Evolutionary conservation across 1,284 basidiomycete genomes (phyloP), one percentile per base, ranked within the genome.

Genomic region (Meripilus lineatus): DNA sequence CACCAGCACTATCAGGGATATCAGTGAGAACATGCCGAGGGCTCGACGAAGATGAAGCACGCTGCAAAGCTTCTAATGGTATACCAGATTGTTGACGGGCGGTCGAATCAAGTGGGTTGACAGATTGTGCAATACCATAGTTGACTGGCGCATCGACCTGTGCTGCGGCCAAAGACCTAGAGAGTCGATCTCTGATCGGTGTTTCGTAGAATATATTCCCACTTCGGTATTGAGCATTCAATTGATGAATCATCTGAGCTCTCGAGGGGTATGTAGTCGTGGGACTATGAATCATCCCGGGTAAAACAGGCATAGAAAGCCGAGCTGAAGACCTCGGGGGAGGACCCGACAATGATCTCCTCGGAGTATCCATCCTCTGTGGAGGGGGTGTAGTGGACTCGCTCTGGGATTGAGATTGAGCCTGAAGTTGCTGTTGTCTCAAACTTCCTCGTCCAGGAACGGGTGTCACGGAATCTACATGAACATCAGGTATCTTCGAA

Each of bases 321-420:
- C 49, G 42, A 36, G 49, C 43, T 17, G 58, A 32, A 48, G 35
- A 52, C 43, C 45, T 56, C 58, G 40, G 58, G 53, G 21, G 57
- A 11, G 68, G 64, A 23, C 65, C 64, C 2, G 67, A 69, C 44
- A 61, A 57, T 6, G 68, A 68, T 17, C 67, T 56, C 32, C 64
- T 58, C 8, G 61, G 60, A 21, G 58, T 57, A 40, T 64, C 64
- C 50, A 62, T 53, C 22, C 57, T 55, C 15, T 54, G 53, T 4
- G 61, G 56, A 5, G 57, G 20, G 42, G 42, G 24, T 26, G 17
- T 35, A 38, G 33, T 25, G 22, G n/a, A n/a, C n/a, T n/a, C n/a
- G n/a, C n/a, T n/a, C n/a, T n/a, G n/a, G n/a, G n/a, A n/a, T n/a
- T n/a, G n/a, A n/a, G n/a, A n/a, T n/a, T n/a, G n/a, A n/a, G n/a